These are phyloP conservation scores for Chenopodium formosanum DNA, from an alignment of 148 eudicot species.

Conservation along the genomic window DNA sequence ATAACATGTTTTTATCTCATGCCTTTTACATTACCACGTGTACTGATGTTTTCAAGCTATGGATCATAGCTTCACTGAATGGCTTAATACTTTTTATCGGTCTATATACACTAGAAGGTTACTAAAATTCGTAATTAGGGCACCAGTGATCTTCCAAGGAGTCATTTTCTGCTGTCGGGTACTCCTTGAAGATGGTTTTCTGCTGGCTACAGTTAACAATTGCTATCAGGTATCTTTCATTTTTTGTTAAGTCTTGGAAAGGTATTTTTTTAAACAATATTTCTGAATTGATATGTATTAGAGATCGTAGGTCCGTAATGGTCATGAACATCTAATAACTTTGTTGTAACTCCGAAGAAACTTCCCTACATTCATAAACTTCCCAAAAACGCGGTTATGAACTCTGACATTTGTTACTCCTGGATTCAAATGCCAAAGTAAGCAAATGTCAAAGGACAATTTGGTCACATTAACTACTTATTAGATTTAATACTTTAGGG, in stretches of 20 bases:
- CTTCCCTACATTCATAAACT: not conserved
- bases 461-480: too few species aligned
- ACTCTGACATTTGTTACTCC: conserved; percentile 61
- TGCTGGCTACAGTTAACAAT: conserved; percentile 37
- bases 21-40: not conserved
- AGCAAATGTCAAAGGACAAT: too few species aligned
- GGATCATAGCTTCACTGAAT: not conserved
- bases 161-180: conserved; percentile 36
- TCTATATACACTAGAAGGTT: not conserved
- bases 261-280: too few species aligned
- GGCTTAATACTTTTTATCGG: not conserved
- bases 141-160: conserved; percentile 72
- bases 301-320: not conserved
- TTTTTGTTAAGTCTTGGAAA: too few species aligned
- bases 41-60: not conserved
- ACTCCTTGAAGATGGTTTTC: conserved; percentile 34
- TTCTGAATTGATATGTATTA: too few species aligned
- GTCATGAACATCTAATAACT: not conserved
- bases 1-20: not conserved
- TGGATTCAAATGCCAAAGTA: conserved; percentile 17
- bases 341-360: not conserved
- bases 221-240: conserved; percentile 17
- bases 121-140: conserved; percentile 27
- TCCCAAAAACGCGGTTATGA: not conserved
- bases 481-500: too few species aligned